Conservation (phyloP, 108 stramenopile species). For the Fragilaria radians region DNA sequence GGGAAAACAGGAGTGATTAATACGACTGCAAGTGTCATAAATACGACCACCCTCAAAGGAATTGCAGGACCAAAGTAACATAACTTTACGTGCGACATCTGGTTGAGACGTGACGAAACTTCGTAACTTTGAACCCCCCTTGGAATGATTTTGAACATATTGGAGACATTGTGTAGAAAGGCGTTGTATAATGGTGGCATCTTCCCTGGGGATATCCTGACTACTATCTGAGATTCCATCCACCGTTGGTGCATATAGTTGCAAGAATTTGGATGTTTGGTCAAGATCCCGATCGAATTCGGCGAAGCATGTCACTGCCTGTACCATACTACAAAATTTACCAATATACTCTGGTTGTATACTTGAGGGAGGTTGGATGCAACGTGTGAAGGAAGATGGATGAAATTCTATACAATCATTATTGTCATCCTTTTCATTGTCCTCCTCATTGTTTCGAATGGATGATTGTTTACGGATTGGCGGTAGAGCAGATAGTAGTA, state of each 20-base stretch:
- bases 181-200: slow-evolving; percentile 31
- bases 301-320: slow-evolving; percentile 46
- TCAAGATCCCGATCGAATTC: slow-evolving; percentile 12
- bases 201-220: too few species aligned
- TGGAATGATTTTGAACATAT: slow-evolving; percentile 31
- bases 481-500: background rate
- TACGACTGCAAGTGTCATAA: slow-evolving; percentile 48
- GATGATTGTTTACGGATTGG: background rate
- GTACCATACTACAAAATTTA: slow-evolving; percentile 59
- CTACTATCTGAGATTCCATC: slow-evolving; percentile 9
- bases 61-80: slow-evolving; percentile 74
- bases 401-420: slow-evolving; percentile 6
- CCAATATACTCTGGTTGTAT: slow-evolving; percentile 6
- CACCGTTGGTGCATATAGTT: slow-evolving; percentile 46
- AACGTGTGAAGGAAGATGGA: slow-evolving; percentile 16
- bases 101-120: slow-evolving; percentile 11
- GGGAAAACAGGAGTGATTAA: slow-evolving; percentile 78
- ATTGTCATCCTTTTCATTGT: slow-evolving; percentile 7
- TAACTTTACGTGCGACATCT: slow-evolving; percentile 22
- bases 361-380: slow-evolving; percentile 18
- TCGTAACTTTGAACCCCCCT: slow-evolving; percentile 9
- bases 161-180: slow-evolving; percentile 37
- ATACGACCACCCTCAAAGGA: slow-evolving; percentile 75
- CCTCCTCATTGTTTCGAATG: background rate
- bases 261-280: slow-evolving; percentile 21